Conservation (phyloP, 768 basidiomycete species). For the Peribolospora baueri region DNA sequence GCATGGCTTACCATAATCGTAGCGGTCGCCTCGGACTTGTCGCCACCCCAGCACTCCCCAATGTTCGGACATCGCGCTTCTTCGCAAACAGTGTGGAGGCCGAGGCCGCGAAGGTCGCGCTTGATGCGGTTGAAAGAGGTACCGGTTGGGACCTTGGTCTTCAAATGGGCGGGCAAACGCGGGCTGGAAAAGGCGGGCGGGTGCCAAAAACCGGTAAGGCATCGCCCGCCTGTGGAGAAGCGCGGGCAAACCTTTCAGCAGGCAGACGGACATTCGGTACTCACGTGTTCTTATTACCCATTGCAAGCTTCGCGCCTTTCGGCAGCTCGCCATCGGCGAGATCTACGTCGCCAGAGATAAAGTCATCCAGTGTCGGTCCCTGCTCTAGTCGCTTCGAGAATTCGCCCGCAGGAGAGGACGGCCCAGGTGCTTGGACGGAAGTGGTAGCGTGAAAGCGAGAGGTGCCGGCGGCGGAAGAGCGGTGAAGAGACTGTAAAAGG, state of each 20-base stretch:
- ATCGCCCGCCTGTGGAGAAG: neutral
- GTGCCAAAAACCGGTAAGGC: neutral
- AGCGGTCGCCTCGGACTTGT: slow-evolving; percentile 51
- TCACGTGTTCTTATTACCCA: neutral
- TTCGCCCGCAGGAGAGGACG: too few species aligned
- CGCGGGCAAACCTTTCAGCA: neutral
- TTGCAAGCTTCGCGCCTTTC: neutral
- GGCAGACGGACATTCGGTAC: neutral
- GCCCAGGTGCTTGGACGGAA: too few species aligned
- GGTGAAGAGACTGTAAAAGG: too few species aligned
- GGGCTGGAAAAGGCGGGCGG: neutral
- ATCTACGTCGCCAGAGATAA: slow-evolving; percentile 33
- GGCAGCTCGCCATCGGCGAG: slow-evolving; percentile 9
- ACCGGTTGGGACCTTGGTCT: slow-evolving; percentile 36
- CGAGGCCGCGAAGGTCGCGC: slow-evolving; percentile 74
- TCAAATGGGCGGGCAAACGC: slow-evolving; percentile 12
- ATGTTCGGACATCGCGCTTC: slow-evolving; percentile 98
- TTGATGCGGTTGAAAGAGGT: slow-evolving; percentile 75
- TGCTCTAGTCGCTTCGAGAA: slow-evolving; percentile 23
- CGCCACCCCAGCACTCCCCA: slow-evolving; percentile 96
- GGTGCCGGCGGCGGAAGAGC: too few species aligned
- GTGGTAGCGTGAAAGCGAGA: too few species aligned
- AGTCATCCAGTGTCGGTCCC: slow-evolving; percentile 60
- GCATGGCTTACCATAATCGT: slow-evolving; percentile 67
- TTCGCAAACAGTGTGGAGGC: slow-evolving; percentile 88